Conservation (phyloP, 805 yeast species). For the Kluyveromyces wickerhamii region DNA sequence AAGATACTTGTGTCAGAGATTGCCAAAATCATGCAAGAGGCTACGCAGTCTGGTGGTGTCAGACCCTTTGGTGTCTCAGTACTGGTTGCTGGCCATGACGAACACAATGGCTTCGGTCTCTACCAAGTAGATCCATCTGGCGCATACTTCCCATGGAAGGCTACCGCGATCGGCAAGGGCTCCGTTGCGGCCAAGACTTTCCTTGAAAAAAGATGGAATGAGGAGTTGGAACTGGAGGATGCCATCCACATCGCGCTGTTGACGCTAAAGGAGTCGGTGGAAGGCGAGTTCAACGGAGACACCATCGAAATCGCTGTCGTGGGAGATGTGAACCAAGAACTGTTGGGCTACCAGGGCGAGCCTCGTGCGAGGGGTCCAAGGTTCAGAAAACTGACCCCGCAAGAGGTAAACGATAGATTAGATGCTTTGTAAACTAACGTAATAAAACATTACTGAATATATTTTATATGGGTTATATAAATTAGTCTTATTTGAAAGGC, state of each 20-base stretch:
- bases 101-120: constrained; percentile 60
- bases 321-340: constrained; percentile 71
- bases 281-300: constrained; percentile 96
- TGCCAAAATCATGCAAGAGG: constrained; percentile 95
- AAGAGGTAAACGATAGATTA: constrained; percentile 92
- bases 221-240: constrained; percentile 93
- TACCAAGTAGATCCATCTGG: constrained; percentile 99
- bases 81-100: constrained; percentile 90
- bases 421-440: constrained; percentile 60
- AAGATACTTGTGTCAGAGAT: constrained; percentile 87
- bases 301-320: constrained; percentile 88
- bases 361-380: constrained; percentile 77
- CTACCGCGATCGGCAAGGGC: constrained; percentile 97
- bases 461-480: neutral
- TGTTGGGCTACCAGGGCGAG: constrained; percentile 83
- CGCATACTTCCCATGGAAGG: constrained; percentile 98
- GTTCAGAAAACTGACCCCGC: constrained; percentile 72
- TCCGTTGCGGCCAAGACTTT: constrained; percentile 95
- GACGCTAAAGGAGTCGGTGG: constrained; percentile 92
- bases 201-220: constrained; percentile 96
- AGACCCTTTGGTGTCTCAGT: constrained; percentile 98
- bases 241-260: constrained; percentile 94
- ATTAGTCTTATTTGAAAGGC: constrained; percentile 48
- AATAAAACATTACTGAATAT: too few species aligned
- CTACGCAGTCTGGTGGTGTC: constrained; percentile 98